A percentile compares a stretch with the other conserved stretches of the same genome.
Evolutionary conservation across 805 yeast species (phyloP).

Genomic region (Sugiyamaella qingdaonensis): DNA sequence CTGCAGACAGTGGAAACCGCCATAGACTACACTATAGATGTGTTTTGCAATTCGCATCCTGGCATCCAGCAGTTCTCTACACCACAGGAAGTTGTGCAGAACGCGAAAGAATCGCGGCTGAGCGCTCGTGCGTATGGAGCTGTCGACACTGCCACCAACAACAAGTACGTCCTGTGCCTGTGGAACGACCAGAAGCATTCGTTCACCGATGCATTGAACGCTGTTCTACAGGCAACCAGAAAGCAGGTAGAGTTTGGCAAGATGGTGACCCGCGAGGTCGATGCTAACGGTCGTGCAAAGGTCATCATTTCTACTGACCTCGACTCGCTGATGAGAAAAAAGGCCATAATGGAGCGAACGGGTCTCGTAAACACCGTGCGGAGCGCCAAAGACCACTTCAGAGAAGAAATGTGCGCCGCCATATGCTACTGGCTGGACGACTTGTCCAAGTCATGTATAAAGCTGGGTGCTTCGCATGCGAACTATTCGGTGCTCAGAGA

Average conservation of each 20-base stretch:
- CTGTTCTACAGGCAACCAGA: conserved; percentile 60
- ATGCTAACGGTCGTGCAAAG: conserved; percentile 62
- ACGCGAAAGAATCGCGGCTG: conserved; percentile 34
- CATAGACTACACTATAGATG: conserved; percentile 33
- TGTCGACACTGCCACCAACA: conserved; percentile 40
- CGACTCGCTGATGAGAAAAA: conserved; percentile 47
- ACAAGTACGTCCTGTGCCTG: conserved; percentile 51
- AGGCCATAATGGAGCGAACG: conserved; percentile 53
- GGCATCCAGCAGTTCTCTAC: conserved; percentile 25
- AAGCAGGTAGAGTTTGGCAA: conserved; percentile 61
- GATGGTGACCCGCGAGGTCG: conserved; percentile 65
- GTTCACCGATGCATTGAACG: conserved; percentile 63
- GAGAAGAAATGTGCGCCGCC: conserved; percentile 78
- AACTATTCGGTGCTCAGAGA: conserved; percentile 46
- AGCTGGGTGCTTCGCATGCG: conserved; percentile 29
- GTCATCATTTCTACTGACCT: conserved; percentile 57
- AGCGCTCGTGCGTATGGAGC: conserved; percentile 44
- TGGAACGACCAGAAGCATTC: conserved; percentile 82
- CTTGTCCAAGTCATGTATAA: conserved; percentile 50
- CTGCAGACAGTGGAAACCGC: conserved; percentile 23
- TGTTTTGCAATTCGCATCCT: conserved; percentile 25
- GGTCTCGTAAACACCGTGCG: conserved; percentile 66
- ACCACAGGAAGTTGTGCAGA: conserved; percentile 27
- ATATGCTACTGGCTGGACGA: conserved; percentile 63
- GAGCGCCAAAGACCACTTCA: conserved; percentile 61